Evolutionary conservation across 257 asterid genomes (phyloP), one percentile per base, ranked within the genome.

Genomic region (Solanum bukasovii): DNA sequence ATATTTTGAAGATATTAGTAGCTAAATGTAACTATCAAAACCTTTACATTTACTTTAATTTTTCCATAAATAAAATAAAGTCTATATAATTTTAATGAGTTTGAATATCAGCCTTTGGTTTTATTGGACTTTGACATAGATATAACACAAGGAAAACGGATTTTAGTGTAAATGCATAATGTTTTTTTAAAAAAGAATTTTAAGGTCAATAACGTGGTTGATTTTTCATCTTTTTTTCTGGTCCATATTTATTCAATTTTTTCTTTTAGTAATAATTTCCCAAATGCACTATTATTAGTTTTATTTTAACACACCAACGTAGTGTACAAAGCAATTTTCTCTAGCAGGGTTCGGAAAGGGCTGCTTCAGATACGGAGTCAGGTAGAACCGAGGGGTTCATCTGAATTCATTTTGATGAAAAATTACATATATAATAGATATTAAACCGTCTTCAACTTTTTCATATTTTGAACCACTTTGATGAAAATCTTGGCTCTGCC

Each of bases 301-400:
- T 70, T 29, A 14, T 71, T 71, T 31, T 31, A 71, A 33, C 40
- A 71, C 42, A 71, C 42, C 42, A 33, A n/a, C 31, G 2, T 10
- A n/a, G 29, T n/a, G 71, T 25, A 63, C 14, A 63, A 63, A n/a
- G 1, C 3, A 63, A n/a, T 10, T 23, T 4, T 63, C 12, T 3
- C 12, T n/a, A 63, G 5, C 13, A 61, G 13, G 12, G 29, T 21
- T 10, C 7, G 3, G 13, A 9, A 63, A 63, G 7, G 31, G 67
- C 12, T 20, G 4, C 12, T 2, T 5, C 2, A 7, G 27, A 21
- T 7, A 1, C n/a, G 2, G 25, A 56, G n/a, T 0, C 0, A 56
- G 11, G 4, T 56, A 7, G 13, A 1, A 20, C 1, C 2, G 12
- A 9, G 3, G 68, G 6, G 13, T 21, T 8, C 1, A 61, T 61